A percentile compares a stretch with the other conserved stretches of the same genome.
Evolutionary conservation across 345 rosid species (phyloP).

Genomic region (Carallia pectinifolia): DNA sequence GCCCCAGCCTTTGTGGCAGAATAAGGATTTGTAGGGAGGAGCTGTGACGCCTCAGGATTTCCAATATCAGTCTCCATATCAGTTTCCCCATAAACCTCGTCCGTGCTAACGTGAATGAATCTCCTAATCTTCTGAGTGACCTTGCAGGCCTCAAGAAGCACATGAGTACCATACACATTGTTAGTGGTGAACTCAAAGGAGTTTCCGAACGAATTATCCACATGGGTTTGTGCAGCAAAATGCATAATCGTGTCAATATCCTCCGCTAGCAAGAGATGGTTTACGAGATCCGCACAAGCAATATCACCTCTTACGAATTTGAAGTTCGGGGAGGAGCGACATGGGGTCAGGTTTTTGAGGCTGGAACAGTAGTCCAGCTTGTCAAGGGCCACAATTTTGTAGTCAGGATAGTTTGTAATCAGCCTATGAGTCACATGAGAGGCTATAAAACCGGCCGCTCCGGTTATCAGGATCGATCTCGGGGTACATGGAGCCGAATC

Average conservation of each 20-base stretch:
- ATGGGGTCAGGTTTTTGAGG: constrained; percentile 50
- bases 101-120: constrained; percentile 72
- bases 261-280: constrained; percentile 48
- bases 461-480: constrained; percentile 57
- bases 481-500: constrained; percentile 41
- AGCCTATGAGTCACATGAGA: constrained; percentile 53
- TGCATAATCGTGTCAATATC: constrained; percentile 63
- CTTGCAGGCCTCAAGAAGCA: constrained; percentile 66
- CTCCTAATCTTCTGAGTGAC: constrained; percentile 48
- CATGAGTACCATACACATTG: constrained; percentile 66
- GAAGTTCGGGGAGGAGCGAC: constrained; percentile 46
- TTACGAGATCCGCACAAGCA: constrained; percentile 57
- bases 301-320: constrained; percentile 61
- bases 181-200: constrained; percentile 62
- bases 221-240: constrained; percentile 69
- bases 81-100: constrained; percentile 69
- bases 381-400: constrained; percentile 59
- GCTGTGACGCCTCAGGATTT: constrained; percentile 64
- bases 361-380: constrained; percentile 66
- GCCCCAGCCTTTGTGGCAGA: constrained; percentile 72
- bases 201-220: constrained; percentile 67
- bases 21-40: constrained; percentile 63
- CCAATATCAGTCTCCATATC: constrained; percentile 56
- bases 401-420: constrained; percentile 47
- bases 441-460: constrained; percentile 69